These are phyloP conservation scores for Exophiala xenobiotica DNA, from an alignment of 2,329 filamentous ascomycete species.

Conservation along the genomic window DNA sequence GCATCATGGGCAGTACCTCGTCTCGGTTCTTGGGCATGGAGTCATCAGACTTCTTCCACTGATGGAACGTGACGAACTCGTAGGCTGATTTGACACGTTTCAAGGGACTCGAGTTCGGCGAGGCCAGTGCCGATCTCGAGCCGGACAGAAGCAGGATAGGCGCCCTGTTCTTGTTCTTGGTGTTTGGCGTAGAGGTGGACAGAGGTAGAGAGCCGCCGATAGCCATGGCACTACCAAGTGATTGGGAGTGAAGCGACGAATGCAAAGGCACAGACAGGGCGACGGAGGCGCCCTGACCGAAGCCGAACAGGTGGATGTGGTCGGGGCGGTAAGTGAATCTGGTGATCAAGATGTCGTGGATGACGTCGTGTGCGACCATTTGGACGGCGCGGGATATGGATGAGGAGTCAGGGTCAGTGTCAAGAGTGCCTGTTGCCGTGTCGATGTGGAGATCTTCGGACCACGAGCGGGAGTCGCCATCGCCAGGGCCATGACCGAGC, in stretches of 20 bases:
- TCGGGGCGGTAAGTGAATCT: constrained; percentile 59
- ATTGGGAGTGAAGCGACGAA: constrained; percentile 34
- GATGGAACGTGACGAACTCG: constrained; percentile 63
- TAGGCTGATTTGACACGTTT: constrained; percentile 67
- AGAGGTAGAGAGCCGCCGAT: constrained; percentile 45
- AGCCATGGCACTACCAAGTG: constrained; percentile 43
- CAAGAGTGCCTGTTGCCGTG: constrained; percentile 44
- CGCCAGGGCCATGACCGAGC: constrained; percentile 53
- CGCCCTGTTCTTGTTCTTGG: constrained; percentile 38
- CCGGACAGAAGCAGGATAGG: constrained; percentile 46
- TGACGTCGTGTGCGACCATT: constrained; percentile 52
- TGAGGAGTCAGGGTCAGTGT: constrained; percentile 58
- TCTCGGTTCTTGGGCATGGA: constrained; percentile 79
- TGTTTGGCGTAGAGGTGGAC: constrained; percentile 32
- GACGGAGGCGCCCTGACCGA: constrained; percentile 65
- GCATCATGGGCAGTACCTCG: constrained; percentile 89
- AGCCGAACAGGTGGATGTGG: constrained; percentile 66
- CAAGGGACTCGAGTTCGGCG: constrained; percentile 63
- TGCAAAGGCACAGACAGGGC: constrained; percentile 57
- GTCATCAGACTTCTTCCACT: constrained; percentile 70
- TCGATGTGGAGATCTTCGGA: constrained; percentile 64
- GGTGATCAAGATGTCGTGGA: constrained; percentile 52
- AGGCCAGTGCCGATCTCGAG: constrained; percentile 37
- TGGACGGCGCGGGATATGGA: constrained; percentile 55
- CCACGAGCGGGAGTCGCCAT: constrained; percentile 58